Conservation (phyloP, 805 yeast species). For the Jamesozyma hellenica region DNA sequence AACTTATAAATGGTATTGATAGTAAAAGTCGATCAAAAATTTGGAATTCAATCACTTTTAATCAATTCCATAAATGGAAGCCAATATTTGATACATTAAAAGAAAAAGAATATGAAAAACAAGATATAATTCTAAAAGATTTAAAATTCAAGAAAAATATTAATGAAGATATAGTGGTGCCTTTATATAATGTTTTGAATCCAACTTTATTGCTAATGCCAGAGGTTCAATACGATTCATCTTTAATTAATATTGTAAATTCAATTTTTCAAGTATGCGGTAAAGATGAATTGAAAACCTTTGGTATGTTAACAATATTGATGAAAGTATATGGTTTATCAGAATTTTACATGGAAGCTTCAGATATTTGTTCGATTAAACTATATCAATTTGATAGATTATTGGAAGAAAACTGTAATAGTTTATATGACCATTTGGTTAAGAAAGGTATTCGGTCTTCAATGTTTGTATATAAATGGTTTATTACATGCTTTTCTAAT, state of each 20-base stretch:
- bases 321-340: slow-evolving; percentile 76
- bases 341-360: slow-evolving; percentile 66
- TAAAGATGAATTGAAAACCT: slow-evolving; percentile 59
- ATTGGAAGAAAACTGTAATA: slow-evolving; percentile 64
- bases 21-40: slow-evolving; percentile 1
- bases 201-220: slow-evolving; percentile 76
- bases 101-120: slow-evolving; percentile 1
- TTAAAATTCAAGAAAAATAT: background rate
- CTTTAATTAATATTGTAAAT: slow-evolving; percentile 81
- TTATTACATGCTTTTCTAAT: slow-evolving; percentile 80
- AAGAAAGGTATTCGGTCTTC: slow-evolving; percentile 82
- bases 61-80: slow-evolving; percentile 6
- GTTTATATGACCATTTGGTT: slow-evolving; percentile 59
- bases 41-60: slow-evolving; percentile 8
- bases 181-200: slow-evolving; percentile 57
- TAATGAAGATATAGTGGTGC: background rate
- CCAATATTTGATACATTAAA: slow-evolving; percentile 4
- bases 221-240: slow-evolving; percentile 92
- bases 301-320: slow-evolving; percentile 63
- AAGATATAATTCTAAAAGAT: background rate
- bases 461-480: slow-evolving; percentile 97
- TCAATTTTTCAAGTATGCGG: slow-evolving; percentile 58
- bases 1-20: slow-evolving; percentile 4
- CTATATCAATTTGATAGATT: slow-evolving; percentile 85
- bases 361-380: slow-evolving; percentile 78